A percentile compares a stretch with the other conserved stretches of the same genome.
phyloP scores from a whole-genome alignment of 257 asterid genomes.

The Asclepias syriaca region DNA sequence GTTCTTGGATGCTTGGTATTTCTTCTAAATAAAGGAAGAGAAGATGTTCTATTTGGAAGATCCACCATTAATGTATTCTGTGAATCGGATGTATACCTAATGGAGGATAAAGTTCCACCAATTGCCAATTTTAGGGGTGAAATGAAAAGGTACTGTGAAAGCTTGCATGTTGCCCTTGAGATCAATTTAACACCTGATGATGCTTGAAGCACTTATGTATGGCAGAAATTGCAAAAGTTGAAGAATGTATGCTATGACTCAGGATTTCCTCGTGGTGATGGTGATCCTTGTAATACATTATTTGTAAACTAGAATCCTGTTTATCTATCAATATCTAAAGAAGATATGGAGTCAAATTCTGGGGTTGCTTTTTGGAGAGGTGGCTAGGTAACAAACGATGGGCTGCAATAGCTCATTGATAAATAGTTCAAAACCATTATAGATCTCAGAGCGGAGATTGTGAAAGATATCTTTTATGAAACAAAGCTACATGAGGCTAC shows the following conservation, averaged over 20 bases:
- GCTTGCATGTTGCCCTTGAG: slow-evolving; percentile 87
- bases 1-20: slow-evolving; percentile 98
- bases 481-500: slow-evolving; percentile 44
- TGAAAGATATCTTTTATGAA: slow-evolving; percentile 77
- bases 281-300: slow-evolving; percentile 63
- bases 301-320: slow-evolving; percentile 87
- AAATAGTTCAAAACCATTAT: slow-evolving; percentile 67
- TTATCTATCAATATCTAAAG: slow-evolving; percentile 48
- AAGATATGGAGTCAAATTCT: slow-evolving; percentile 29
- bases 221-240: slow-evolving; percentile 83
- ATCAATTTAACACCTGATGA: slow-evolving; percentile 76
- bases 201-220: slow-evolving; percentile 57
- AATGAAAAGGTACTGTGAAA: slow-evolving; percentile 96
- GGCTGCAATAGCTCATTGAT: slow-evolving; percentile 71
- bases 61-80: slow-evolving; percentile 59
- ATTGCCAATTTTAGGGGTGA: slow-evolving; percentile 87
- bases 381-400: slow-evolving; percentile 90
- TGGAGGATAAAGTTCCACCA: slow-evolving; percentile 74
- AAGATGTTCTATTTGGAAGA: slow-evolving; percentile 80
- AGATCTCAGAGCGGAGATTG: slow-evolving; percentile 86
- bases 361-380: slow-evolving; percentile 89
- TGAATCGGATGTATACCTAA: slow-evolving; percentile 38
- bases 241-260: slow-evolving; percentile 81
- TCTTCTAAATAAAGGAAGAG: slow-evolving; percentile 86
- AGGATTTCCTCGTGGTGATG: slow-evolving; percentile 75